Conservation (phyloP, 2,329 filamentous ascomycete genomes). For the Aspergillus quadrilineatus region DNA sequence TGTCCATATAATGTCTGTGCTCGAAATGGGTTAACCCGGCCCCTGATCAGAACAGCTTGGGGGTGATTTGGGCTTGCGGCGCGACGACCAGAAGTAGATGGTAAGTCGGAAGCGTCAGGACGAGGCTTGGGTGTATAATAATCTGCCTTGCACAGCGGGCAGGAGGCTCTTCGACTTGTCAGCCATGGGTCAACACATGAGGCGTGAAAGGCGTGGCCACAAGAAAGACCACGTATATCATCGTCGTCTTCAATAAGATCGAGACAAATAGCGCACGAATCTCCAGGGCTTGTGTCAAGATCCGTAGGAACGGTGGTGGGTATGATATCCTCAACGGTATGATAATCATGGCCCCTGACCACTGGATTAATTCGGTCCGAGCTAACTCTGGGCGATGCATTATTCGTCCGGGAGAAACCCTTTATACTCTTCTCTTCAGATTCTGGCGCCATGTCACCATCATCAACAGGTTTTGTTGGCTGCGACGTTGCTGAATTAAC, state of each 20-base stretch:
- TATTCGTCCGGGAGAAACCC: background rate
- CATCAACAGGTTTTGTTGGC: slow-evolving; percentile 17
- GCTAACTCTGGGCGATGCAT: background rate
- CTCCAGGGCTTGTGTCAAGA: slow-evolving; percentile 75
- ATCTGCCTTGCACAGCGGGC: slow-evolving; percentile 95
- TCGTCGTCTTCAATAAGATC: slow-evolving; percentile 93
- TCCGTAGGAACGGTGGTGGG: slow-evolving; percentile 79
- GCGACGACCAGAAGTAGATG: slow-evolving; percentile 33
- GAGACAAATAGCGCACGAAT: slow-evolving; percentile 95
- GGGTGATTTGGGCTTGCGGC: slow-evolving; percentile 32
- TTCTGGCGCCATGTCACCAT: slow-evolving; percentile 11
- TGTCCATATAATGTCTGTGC: slow-evolving; percentile 38
- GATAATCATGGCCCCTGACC: slow-evolving; percentile 44
- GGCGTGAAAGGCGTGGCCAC: slow-evolving; percentile 97
- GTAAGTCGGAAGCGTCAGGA: slow-evolving; percentile 50
- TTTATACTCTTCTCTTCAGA: slow-evolving; percentile 21
- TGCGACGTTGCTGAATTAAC: slow-evolving; percentile 18
- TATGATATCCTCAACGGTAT: slow-evolving; percentile 70
- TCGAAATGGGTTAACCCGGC: slow-evolving; percentile 32
- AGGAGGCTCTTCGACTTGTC: slow-evolving; percentile 89
- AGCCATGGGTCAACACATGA: slow-evolving; percentile 96
- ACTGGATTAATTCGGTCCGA: slow-evolving; percentile 13
- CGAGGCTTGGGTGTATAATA: slow-evolving; percentile 95
- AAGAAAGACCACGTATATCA: slow-evolving; percentile 88
- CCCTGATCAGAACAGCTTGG: slow-evolving; percentile 36